Evolutionary conservation across 1,284 basidiomycete species (phyloP), one percentile per base, ranked within the genome.

Genomic region (Chalciporus sp.): DNA sequence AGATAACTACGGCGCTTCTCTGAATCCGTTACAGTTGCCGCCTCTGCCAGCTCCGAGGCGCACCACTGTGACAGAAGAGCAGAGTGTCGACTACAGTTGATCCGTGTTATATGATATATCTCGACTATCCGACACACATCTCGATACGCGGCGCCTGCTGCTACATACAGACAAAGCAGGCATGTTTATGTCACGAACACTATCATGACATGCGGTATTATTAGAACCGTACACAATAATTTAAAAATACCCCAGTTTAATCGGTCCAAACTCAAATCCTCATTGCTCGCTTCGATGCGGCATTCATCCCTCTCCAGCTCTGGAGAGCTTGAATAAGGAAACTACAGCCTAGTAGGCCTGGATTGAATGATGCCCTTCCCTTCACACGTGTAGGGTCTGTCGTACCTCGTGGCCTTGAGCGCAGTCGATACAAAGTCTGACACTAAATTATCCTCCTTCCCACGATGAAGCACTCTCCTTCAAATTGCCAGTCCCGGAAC

Each of bases 341-440:
- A 26, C 16, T 7, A 33, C 42, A 29, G 17, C 31, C 6, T 31
- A 10, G 29, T 11, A 10, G 29, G 29, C 29, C 29, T 31, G 29
- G 7, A 31, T 12, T 14, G 31, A 33, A 16, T 16, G 31, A 33
- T 14, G 29, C 14, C 4, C 29, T 10, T 31, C 27, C 29, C 29
- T 12, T 12, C 12, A 52, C 55, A 62, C 52, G 62, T 49, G 60
- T 50, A 12, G 27, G 23, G 60, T 44, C 59, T 16, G 54, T 53
- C 31, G 31, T 43, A 51, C 53, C 52, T 48, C 58, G 43, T 66
- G 65, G 47, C 47, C 33, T n/a, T n/a, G n/a, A 50, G 49, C 42
- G 46, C 33, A 26, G 23, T 26, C 14, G n/a, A 47, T 49, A 51
- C 53, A 41, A 50, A 49, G 39, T 14, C 14, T 33, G 1, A 28